Base-by-base conservation (phyloP, 495 filamentous ascomycete genomes). In the Pseudevernia furfuracea region DNA sequence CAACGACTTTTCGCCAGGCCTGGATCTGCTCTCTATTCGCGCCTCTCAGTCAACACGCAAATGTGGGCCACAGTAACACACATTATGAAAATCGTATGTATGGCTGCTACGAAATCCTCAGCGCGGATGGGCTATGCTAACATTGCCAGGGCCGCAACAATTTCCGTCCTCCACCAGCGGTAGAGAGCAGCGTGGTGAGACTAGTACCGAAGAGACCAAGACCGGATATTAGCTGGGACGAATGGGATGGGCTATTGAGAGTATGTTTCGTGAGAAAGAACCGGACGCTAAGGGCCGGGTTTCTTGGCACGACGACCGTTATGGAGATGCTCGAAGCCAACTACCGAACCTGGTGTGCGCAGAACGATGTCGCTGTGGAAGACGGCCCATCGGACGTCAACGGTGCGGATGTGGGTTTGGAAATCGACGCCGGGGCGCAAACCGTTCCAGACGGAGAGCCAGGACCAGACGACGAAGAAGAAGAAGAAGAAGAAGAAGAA, bases 31-130 rank as follows among this genome's bases (percentile, higher is more conserved):
- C 85, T 97, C 23, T 97, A 96, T 76, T 89, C 87, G 66, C 84
- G 93, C 17, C 82, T 97, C 38, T 87, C 82, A 11, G 92, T 94
- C 37, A 97, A 97, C 67, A 91, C 89, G 32, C 94, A 97, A 73
- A 96, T 97, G 83, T 96, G 89, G 88, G 88, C 92, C 21, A 89
- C 87, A 66, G 86, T 92, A 46, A 85, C 85, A 55, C 91, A 96
- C 71, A 87, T 95, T 69, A 88, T 92, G 85, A 95, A 95, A 77
- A 92, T 96, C 37, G 91, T 55, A 55, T 23, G 52, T 55, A n/a
- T 11, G 9, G 1, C 28, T 34, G 1, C 14, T 32, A 21, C 6
- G 9, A 21, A 32, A 28, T 15, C 10, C 14, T 30, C 49, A 53
- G 15, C 49, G 12, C 28, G 28, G 8, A 30, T 32, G 12, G 1